Conservation (phyloP, 352 stramenopile genomes). For the Globisporangium nodosum region DNA sequence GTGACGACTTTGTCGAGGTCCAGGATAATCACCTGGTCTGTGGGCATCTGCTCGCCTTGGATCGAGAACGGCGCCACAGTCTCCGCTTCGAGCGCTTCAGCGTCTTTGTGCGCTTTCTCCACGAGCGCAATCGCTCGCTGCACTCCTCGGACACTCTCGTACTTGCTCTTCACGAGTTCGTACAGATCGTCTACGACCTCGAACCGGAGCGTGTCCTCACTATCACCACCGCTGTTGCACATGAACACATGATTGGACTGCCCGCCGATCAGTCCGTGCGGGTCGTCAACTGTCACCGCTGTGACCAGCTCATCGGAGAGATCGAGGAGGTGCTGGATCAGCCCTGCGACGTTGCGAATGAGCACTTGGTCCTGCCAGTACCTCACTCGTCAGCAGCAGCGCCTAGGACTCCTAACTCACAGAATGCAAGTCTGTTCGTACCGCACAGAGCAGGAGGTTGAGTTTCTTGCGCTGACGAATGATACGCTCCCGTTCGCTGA, state of each 20-base stretch:
- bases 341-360: conserved; percentile 19
- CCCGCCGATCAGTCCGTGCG: conserved; percentile 6
- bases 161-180: conserved; percentile 22
- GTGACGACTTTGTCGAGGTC: conserved; percentile 17
- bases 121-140: conserved; percentile 3
- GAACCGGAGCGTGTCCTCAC: conserved; percentile 1
- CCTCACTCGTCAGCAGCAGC: background rate
- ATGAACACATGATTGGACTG: background rate
- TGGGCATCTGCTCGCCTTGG: background rate
- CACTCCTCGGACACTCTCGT: conserved; percentile 14
- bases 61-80: background rate
- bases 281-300: conserved; percentile 6
- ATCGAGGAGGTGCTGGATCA: conserved; percentile 32
- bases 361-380: conserved; percentile 29
- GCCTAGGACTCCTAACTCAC: background rate
- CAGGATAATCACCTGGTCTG: conserved; percentile 24
- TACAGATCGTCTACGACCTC: conserved; percentile 18
- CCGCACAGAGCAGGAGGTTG: conserved; percentile 36
- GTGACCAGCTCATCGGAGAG: conserved; percentile 24
- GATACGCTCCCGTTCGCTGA: conserved; percentile 34
- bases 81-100: conserved; percentile 2
- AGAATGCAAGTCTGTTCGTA: conserved; percentile 4
- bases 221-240: background rate
- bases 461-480: conserved; percentile 49
- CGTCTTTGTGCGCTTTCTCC: conserved; percentile 6